Evolutionary conservation across 2,329 filamentous ascomycete genomes (phyloP).

Genomic region (Clarireedia sp.): DNA sequence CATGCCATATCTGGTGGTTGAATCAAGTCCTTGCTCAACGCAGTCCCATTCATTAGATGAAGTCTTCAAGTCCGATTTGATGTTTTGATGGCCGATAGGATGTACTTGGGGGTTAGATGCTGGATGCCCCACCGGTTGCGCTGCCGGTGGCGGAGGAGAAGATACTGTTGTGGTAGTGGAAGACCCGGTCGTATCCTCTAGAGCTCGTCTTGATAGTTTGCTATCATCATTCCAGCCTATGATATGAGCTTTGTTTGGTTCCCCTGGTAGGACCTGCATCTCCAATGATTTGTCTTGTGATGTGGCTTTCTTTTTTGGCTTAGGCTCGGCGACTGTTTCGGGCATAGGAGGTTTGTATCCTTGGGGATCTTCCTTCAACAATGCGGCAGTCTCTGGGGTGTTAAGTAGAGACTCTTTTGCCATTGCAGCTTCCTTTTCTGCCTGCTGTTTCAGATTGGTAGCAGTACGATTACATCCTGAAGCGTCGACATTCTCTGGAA

Average conservation of each 20-base stretch:
- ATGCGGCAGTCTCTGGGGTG: constrained; percentile 6
- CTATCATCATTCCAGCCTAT: constrained; percentile 19
- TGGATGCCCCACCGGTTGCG: neutral
- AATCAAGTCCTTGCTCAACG: constrained; percentile 50
- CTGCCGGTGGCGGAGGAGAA: neutral
- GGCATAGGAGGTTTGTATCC: constrained; percentile 27
- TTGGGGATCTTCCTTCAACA: constrained; percentile 14
- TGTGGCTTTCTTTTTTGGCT: constrained; percentile 16
- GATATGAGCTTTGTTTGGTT: constrained; percentile 21
- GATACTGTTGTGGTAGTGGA: neutral
- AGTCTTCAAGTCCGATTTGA: neutral
- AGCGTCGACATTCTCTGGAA: constrained; percentile 69
- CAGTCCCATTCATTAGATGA: constrained; percentile 37
- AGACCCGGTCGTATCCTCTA: neutral
- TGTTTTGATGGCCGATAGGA: neutral
- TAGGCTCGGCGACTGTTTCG: constrained; percentile 16
- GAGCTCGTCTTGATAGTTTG: constrained; percentile 17
- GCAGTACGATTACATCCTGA: constrained; percentile 59
- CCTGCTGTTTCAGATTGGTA: neutral
- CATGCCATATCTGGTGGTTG: constrained; percentile 35
- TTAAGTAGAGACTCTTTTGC: constrained; percentile 8
- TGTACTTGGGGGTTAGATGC: neutral
- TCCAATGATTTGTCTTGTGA: constrained; percentile 19
- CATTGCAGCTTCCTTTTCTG: constrained; percentile 1
- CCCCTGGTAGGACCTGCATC: constrained; percentile 23